These are phyloP conservation scores for Apodospora peruviana DNA, from an alignment of 495 filamentous ascomycete genomes.

Conservation along the genomic window DNA sequence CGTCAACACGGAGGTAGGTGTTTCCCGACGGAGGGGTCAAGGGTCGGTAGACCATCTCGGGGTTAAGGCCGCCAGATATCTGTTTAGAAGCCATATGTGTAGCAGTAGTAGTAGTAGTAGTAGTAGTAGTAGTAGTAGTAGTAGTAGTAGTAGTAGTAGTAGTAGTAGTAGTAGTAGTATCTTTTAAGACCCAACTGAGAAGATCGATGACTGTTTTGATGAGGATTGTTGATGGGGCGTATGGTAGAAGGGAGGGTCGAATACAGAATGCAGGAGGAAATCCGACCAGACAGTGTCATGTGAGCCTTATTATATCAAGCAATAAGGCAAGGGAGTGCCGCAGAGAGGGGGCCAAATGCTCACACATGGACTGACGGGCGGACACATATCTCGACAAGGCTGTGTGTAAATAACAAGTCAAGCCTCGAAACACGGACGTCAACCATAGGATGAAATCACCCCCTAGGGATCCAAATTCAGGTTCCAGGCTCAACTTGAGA, in stretches of 20 bases:
- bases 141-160: background rate
- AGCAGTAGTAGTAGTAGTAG: background rate
- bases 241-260: background rate
- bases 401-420: too few species aligned
- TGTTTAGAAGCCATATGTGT: background rate
- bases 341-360: too few species aligned
- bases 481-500: background rate
- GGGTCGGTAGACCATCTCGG: slow-evolving; percentile 8
- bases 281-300: too few species aligned
- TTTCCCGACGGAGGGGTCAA: background rate
- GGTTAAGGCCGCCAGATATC: background rate
- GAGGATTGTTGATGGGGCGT: background rate
- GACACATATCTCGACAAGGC: too few species aligned
- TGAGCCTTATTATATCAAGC: too few species aligned
- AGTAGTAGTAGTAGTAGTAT: background rate
- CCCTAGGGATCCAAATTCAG: background rate
- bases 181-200: too few species aligned
- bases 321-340: too few species aligned
- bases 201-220: background rate
- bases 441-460: too few species aligned
- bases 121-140: background rate
- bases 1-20: background rate
- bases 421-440: too few species aligned
- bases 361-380: too few species aligned
- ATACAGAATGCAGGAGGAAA: too few species aligned